phyloP scores from a whole-genome alignment of 148 eudicot species.

The Pouteria glomerata region DNA sequence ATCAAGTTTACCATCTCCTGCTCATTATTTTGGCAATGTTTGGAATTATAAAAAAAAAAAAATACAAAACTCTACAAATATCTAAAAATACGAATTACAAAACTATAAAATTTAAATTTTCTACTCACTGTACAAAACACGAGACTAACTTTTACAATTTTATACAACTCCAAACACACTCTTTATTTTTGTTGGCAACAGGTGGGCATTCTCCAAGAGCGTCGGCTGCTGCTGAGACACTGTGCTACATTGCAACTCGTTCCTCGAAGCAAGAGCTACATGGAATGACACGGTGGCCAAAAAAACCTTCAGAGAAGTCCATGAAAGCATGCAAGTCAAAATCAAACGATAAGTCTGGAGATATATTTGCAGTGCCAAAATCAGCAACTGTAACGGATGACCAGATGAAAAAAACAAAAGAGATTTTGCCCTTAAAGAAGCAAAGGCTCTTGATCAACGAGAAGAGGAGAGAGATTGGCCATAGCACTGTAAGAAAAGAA shows the following conservation, averaged over 20 bases:
- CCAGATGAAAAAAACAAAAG: conserved; percentile 21
- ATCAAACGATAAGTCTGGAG: conserved; percentile 36
- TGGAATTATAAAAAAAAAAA: too few relatives aligned
- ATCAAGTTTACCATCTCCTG: not conserved
- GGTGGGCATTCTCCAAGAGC: conserved; percentile 51
- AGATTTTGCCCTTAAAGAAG: conserved; percentile 44
- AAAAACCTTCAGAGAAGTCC: conserved; percentile 58
- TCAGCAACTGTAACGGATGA: conserved; percentile 23
- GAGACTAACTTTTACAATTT: too few relatives aligned
- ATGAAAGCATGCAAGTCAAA: conserved; percentile 67
- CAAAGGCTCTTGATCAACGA: conserved; percentile 41
- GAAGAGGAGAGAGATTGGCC: conserved; percentile 29
- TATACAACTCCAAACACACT: too few relatives aligned
- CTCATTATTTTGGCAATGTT: too few relatives aligned
- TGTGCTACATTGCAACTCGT: conserved; percentile 50
- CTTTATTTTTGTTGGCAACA: conserved; percentile 27
- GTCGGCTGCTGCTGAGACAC: conserved; percentile 69
- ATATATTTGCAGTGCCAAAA: conserved; percentile 26
- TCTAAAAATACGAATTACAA: too few relatives aligned
- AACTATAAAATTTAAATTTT: too few relatives aligned
- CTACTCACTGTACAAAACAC: too few relatives aligned
- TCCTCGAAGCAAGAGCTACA: conserved; percentile 28
- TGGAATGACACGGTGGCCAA: conserved; percentile 44
- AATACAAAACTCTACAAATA: too few relatives aligned
- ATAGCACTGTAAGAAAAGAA: conserved; percentile 29